Percentiles rank a stretch among this genome's conserved stretches.
These are phyloP conservation scores for Agarophyton chilense DNA, from an alignment of 23 red algal species.

Conservation along the genomic window DNA sequence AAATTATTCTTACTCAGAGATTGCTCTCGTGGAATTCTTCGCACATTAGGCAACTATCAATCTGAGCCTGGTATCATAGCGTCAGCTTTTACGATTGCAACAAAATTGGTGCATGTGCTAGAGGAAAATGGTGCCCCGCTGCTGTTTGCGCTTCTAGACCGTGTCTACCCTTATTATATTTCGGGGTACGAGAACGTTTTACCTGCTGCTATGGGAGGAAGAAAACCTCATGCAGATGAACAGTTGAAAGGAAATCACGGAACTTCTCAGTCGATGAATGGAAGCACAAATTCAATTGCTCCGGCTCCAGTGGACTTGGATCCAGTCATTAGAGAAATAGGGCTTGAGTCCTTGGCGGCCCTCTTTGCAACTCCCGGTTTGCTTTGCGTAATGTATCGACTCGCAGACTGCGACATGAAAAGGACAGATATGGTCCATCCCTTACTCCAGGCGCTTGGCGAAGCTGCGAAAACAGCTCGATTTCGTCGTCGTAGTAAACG, in stretches of 20 bases:
- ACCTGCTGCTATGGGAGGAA: constrained; percentile 1
- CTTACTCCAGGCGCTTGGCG: constrained; percentile 67
- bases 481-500: constrained; percentile 57
- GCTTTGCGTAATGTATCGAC: constrained; percentile 70
- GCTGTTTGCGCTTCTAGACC: constrained; percentile 72
- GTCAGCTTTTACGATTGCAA: constrained; percentile 63
- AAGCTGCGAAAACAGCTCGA: constrained; percentile 30
- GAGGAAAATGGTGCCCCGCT: constrained; percentile 65
- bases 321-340: constrained; percentile 78
- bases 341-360: constrained; percentile 66
- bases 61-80: constrained; percentile 64
- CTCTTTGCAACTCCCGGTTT: constrained; percentile 69
- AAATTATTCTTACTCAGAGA: constrained; percentile 61
- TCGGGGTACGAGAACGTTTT: constrained; percentile 54
- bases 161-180: constrained; percentile 67
- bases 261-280: neutral
- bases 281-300: neutral
- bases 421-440: constrained; percentile 77
- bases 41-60: constrained; percentile 62
- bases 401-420: constrained; percentile 76
- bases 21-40: constrained; percentile 68
- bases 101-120: constrained; percentile 67
- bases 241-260: neutral
- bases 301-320: constrained; percentile 31
- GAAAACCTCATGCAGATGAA: constrained; percentile 1